A percentile compares a stretch with the other conserved stretches of the same genome.
These are phyloP conservation scores for Yarrowia sp. DNA, from an alignment of 805 yeast genomes.

Conservation along the genomic window DNA sequence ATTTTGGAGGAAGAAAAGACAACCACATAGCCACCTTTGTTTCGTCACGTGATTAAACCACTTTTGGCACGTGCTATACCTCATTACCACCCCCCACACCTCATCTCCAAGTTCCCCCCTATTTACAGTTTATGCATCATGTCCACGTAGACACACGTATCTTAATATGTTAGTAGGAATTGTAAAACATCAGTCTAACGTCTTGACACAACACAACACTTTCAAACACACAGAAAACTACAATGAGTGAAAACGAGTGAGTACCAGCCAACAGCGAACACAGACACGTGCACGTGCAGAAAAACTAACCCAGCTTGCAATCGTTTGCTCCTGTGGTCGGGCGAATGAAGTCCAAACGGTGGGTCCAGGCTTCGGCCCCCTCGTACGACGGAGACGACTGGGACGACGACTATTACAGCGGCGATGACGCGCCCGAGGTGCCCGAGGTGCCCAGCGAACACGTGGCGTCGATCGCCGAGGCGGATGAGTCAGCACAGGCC, in stretches of 20 bases:
- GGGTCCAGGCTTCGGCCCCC: constrained; percentile 50
- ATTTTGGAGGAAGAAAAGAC: too few relatives aligned
- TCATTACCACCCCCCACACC: neutral
- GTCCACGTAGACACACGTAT: constrained; percentile 16
- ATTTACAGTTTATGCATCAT: constrained; percentile 30
- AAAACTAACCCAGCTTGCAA: constrained; percentile 40
- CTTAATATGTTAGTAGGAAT: too few relatives aligned
- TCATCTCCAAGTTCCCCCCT: too few relatives aligned
- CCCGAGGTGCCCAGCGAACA: constrained; percentile 45
- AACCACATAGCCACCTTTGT: too few relatives aligned
- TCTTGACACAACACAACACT: neutral
- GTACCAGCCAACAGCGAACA: neutral
- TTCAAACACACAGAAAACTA: neutral
- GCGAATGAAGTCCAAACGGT: constrained; percentile 49
- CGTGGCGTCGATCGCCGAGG: constrained; percentile 5
- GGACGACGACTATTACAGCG: constrained; percentile 44
- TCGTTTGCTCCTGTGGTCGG: constrained; percentile 46
- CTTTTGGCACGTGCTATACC: neutral
- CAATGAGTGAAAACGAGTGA: constrained; percentile 34
- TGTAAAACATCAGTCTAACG: too few relatives aligned
- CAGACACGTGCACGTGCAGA: neutral
- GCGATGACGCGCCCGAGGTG: constrained; percentile 43
- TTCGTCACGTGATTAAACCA: neutral
- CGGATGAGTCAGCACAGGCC: neutral
- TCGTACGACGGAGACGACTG: constrained; percentile 52